A percentile compares a stretch with the other conserved stretches of the same genome.
Conservation (phyloP, 768 basidiomycete species). For the Auriscalpium orientale region DNA sequence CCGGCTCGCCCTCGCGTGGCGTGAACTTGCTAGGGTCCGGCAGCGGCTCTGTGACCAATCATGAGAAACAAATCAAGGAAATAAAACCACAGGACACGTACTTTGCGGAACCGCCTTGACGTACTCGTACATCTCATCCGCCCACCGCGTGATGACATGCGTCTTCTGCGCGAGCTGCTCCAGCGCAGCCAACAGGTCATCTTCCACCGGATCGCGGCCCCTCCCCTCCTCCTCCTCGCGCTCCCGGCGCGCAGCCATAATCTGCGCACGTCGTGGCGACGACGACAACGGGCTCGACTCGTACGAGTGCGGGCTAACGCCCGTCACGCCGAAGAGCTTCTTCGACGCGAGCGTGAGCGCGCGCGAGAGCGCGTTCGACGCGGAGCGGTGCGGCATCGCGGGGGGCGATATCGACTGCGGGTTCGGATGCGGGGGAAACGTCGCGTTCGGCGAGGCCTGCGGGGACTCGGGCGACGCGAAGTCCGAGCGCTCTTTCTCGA, state of each 20-base stretch:
- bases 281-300: constrained; percentile 36
- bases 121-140: constrained; percentile 88
- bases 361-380: constrained; percentile 69
- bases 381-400: constrained; percentile 43
- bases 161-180: constrained; percentile 97
- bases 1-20: constrained; percentile 63
- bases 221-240: constrained; percentile 28
- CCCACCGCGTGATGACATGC: constrained; percentile 86
- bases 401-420: constrained; percentile 64
- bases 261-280: constrained; percentile 50
- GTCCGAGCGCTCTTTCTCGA: constrained; percentile 38
- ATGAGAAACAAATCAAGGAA: constrained; percentile 5
- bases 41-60: constrained; percentile 51
- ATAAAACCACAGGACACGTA: constrained; percentile 29
- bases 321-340: constrained; percentile 63
- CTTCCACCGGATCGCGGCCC: constrained; percentile 59
- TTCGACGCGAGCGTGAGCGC: constrained; percentile 77
- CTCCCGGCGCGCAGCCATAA: constrained; percentile 32
- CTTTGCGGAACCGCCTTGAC: constrained; percentile 82
- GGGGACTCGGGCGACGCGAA: constrained; percentile 24
- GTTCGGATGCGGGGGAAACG: constrained; percentile 22
- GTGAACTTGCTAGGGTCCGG: constrained; percentile 73
- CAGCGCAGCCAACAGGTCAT: constrained; percentile 64
- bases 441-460: constrained; percentile 13
- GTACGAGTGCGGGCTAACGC: constrained; percentile 24